Conservation (phyloP, 768 basidiomycete species). For the Strobilomyces dryophilus region DNA sequence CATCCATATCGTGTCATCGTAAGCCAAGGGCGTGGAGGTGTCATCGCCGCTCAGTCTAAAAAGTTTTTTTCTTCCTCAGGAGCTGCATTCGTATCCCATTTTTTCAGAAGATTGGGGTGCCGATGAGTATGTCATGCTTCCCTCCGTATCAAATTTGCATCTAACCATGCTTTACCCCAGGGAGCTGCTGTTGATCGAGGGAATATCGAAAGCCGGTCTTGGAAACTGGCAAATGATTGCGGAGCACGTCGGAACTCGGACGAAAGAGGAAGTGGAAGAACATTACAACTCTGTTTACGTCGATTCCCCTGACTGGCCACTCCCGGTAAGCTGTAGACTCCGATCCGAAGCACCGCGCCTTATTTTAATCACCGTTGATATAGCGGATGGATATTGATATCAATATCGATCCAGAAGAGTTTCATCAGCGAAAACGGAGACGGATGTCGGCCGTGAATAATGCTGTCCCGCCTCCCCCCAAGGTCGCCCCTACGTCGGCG, state of each 20-base stretch:
- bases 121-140: slow-evolving; percentile 68
- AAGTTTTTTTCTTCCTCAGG: slow-evolving; percentile 42
- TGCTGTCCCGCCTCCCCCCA: slow-evolving; percentile 51
- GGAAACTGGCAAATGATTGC: slow-evolving; percentile 98
- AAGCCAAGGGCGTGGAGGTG: slow-evolving; percentile 17
- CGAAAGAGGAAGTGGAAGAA: slow-evolving; percentile 88
- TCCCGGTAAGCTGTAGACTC: slow-evolving; percentile 55
- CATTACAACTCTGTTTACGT: slow-evolving; percentile 86
- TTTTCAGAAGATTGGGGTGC: slow-evolving; percentile 96
- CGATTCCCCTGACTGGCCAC: slow-evolving; percentile 71
- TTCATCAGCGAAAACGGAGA: slow-evolving; percentile 84
- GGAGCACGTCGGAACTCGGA: slow-evolving; percentile 89
- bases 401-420: slow-evolving; percentile 72
- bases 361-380: background rate
- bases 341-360: slow-evolving; percentile 1
- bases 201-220: slow-evolving; percentile 79
- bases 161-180: slow-evolving; percentile 35
- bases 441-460: slow-evolving; percentile 80
- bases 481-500: slow-evolving; percentile 79
- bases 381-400: slow-evolving; percentile 54
- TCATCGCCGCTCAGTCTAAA: slow-evolving; percentile 1
- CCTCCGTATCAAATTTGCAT: background rate
- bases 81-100: slow-evolving; percentile 95
- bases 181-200: slow-evolving; percentile 87
- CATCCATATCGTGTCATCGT: slow-evolving; percentile 94